Conservation (phyloP, 306 rosid species). For the Pyrus pyrifolia region DNA sequence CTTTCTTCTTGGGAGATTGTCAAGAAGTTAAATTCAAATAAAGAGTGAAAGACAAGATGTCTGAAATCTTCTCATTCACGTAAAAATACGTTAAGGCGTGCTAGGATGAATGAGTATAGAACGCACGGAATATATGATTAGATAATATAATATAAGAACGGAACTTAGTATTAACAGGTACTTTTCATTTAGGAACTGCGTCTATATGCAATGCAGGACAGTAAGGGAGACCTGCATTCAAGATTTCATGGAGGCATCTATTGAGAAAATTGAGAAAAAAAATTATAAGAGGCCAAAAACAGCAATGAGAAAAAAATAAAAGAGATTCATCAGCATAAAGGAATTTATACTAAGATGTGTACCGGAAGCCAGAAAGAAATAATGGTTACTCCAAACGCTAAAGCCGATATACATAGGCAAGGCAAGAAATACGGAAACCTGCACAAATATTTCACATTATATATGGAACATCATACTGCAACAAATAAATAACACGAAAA, state of each 20-base stretch:
- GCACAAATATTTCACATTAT: slow-evolving; percentile 3
- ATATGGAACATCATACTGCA: not conserved
- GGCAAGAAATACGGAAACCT: slow-evolving; percentile 60
- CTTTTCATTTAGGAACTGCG: not conserved
- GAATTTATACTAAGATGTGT: slow-evolving; percentile 4
- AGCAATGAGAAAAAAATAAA: not conserved
- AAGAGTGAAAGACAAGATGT: not conserved
- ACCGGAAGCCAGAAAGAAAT: slow-evolving; percentile 46
- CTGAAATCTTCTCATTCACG: not conserved
- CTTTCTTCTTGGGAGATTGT: not conserved
- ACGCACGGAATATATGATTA: not conserved
- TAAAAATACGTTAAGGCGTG: not conserved
- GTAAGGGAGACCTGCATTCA: not conserved
- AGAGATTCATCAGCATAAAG: not conserved
- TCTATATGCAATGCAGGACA: not conserved
- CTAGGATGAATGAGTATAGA: not conserved
- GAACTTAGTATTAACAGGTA: not conserved
- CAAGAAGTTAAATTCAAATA: not conserved
- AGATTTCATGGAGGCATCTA: not conserved
- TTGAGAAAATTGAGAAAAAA: not conserved
- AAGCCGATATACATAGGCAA: slow-evolving; percentile 31
- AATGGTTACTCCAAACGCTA: slow-evolving; percentile 22
- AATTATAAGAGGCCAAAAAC: not conserved
- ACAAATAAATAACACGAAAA: not conserved
- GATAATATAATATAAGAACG: not conserved